Conservation (phyloP, 1,284 basidiomycete genomes). For the Ustilago nuda region DNA sequence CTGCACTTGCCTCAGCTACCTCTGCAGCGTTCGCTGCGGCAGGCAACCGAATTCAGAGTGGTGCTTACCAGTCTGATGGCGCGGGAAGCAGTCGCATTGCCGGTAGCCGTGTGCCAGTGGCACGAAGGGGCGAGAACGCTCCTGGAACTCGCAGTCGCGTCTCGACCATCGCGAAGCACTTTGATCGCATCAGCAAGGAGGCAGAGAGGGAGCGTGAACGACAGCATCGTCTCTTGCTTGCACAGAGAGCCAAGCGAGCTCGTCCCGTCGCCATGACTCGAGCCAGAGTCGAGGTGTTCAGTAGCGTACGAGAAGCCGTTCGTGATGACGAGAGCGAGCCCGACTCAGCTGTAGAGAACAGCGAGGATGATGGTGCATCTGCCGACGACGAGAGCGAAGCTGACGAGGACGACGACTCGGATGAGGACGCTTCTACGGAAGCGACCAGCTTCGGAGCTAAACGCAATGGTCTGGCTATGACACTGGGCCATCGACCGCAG, state of each 20-base stretch:
- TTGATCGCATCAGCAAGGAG: conserved; percentile 72
- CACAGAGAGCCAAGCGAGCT: conserved; percentile 73
- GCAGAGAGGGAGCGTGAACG: conserved; percentile 72
- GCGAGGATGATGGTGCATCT: conserved; percentile 49
- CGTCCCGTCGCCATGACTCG: conserved; percentile 90
- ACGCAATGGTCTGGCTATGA: conserved; percentile 2
- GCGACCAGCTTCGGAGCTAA: conserved; percentile 25
- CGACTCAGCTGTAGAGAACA: conserved; percentile 37
- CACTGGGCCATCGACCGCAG: conserved; percentile 10
- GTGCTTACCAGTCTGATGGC: conserved; percentile 39
- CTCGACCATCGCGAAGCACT: conserved; percentile 73
- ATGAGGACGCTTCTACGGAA: conserved; percentile 32
- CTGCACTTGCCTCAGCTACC: conserved; percentile 17
- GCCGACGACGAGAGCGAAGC: conserved; percentile 55
- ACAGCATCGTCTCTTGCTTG: conserved; percentile 70
- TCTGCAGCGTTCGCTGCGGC: conserved; percentile 4
- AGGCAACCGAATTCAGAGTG: conserved; percentile 26
- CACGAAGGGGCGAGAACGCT: conserved; percentile 41
- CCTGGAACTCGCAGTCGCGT: conserved; percentile 67
- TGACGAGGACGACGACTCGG: conserved; percentile 49
- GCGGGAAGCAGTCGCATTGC: conserved; percentile 27
- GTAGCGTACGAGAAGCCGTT: conserved; percentile 91
- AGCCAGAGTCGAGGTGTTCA: conserved; percentile 89
- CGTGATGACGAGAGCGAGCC: conserved; percentile 76
- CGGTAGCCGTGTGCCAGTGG: conserved; percentile 45